A percentile compares a stretch with the other conserved stretches of the same genome.
These are phyloP conservation scores for Auriscalpium orientale DNA, from an alignment of 768 basidiomycete species.

Conservation along the genomic window DNA sequence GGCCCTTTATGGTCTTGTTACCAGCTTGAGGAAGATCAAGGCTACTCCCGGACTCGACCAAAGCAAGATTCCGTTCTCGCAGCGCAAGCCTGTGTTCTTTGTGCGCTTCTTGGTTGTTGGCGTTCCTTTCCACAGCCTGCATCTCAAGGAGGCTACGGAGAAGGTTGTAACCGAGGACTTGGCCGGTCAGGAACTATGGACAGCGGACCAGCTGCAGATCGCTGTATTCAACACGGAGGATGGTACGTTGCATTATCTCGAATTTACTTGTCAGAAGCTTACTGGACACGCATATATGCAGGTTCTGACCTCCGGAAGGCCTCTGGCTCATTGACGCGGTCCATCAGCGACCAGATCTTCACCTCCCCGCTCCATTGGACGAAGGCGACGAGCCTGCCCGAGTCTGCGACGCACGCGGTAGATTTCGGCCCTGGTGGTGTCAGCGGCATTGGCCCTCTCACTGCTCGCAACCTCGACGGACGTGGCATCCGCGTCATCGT, in stretches of 20 bases:
- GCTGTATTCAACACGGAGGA: constrained; percentile 90
- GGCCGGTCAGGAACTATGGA: constrained; percentile 73
- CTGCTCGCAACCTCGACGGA: constrained; percentile 86
- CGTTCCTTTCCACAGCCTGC: constrained; percentile 92
- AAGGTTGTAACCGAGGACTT: constrained; percentile 74
- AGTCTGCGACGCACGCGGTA: constrained; percentile 85
- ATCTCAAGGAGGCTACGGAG: constrained; percentile 68
- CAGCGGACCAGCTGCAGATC: constrained; percentile 57
- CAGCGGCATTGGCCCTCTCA: constrained; percentile 88
- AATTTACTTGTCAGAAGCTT: constrained; percentile 9
- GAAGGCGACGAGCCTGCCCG: constrained; percentile 83
- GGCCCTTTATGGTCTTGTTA: constrained; percentile 91
- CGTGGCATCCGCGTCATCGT: constrained; percentile 88
- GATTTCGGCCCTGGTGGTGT: constrained; percentile 96
- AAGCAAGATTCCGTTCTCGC: constrained; percentile 88
- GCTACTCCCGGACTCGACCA: constrained; percentile 87
- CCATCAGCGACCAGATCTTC: constrained; percentile 91
- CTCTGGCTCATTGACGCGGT: constrained; percentile 70
- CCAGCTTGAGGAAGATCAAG: constrained; percentile 81
- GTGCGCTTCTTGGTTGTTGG: constrained; percentile 92
- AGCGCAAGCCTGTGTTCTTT: constrained; percentile 89
- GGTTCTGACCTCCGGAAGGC: constrained; percentile 77
- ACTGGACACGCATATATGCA: constrained; percentile 24
- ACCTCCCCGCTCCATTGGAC: constrained; percentile 89
- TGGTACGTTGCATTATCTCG: constrained; percentile 46